Conservation (phyloP, 768 basidiomycete species). For the Auricularia cornea region DNA sequence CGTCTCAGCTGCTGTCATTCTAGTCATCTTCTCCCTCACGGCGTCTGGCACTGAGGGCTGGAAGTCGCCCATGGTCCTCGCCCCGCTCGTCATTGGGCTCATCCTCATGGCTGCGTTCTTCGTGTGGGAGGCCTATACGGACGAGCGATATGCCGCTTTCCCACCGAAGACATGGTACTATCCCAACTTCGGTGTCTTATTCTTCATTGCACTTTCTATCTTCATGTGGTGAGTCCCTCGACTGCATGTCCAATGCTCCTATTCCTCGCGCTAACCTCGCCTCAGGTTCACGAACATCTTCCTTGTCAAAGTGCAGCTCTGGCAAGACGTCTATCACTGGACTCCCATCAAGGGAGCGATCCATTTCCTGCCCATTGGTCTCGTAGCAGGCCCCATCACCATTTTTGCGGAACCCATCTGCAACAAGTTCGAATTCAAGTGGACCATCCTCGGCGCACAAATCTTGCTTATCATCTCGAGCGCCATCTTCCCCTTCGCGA, state of each 20-base stretch:
- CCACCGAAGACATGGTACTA: background rate
- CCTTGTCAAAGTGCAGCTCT: constrained; percentile 1
- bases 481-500: constrained; percentile 33
- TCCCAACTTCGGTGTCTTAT: background rate
- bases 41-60: constrained; percentile 35
- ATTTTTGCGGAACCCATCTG: constrained; percentile 30
- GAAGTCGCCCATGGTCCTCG: constrained; percentile 37
- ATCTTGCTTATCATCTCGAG: constrained; percentile 30
- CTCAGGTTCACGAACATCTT: constrained; percentile 3
- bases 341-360: constrained; percentile 8
- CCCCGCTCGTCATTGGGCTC: constrained; percentile 38
- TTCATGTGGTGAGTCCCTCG: background rate
- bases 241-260: background rate
- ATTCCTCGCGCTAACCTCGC: background rate
- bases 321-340: constrained; percentile 6
- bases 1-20: constrained; percentile 25
- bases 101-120: constrained; percentile 37
- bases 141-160: constrained; percentile 33
- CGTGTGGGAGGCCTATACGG: constrained; percentile 38
- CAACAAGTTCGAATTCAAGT: constrained; percentile 24
- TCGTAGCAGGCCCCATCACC: constrained; percentile 26
- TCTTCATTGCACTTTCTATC: background rate
- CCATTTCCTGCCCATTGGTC: constrained; percentile 24
- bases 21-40: constrained; percentile 37
- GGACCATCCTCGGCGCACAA: constrained; percentile 37